These are phyloP conservation scores for Petunia hybrid DNA, from an alignment of 305 asterid species.

Conservation along the genomic window DNA sequence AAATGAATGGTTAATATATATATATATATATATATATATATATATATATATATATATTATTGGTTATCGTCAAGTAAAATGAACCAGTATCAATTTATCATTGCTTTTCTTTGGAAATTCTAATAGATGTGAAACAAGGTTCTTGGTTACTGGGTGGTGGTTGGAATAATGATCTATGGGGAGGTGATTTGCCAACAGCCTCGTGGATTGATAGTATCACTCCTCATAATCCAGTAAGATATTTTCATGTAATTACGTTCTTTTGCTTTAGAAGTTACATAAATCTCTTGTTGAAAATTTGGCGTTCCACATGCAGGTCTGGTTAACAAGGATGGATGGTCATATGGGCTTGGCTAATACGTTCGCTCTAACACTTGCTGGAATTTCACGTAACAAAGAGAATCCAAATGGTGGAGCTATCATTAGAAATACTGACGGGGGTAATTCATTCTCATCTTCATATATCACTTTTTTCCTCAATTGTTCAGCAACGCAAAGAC, in stretches of 20 bases:
- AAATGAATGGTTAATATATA: slow-evolving; percentile 8
- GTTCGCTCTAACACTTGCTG: slow-evolving; percentile 74
- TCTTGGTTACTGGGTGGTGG: slow-evolving; percentile 97
- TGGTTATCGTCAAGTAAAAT: neutral
- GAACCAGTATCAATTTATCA: slow-evolving; percentile 33
- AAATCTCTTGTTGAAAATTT: slow-evolving; percentile 28
- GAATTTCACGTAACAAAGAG: slow-evolving; percentile 59
- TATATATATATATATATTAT: neutral
- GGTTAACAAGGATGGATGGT: slow-evolving; percentile 96
- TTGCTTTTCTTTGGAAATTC: slow-evolving; percentile 35
- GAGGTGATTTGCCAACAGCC: slow-evolving; percentile 89
- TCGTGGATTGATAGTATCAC: slow-evolving; percentile 95
- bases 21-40: neutral
- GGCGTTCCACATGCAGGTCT: slow-evolving; percentile 60
- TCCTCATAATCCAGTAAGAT: slow-evolving; percentile 83
- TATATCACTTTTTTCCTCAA: neutral
- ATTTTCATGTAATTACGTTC: slow-evolving; percentile 33
- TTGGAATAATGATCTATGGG: slow-evolving; percentile 98
- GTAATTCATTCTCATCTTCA: slow-evolving; percentile 45
- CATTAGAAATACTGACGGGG: slow-evolving; percentile 64
- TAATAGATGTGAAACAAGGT: slow-evolving; percentile 66
- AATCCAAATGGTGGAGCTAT: slow-evolving; percentile 84
- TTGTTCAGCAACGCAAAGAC: slow-evolving; percentile 8
- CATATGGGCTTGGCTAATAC: slow-evolving; percentile 98
- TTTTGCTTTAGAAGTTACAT: slow-evolving; percentile 38